These are phyloP conservation scores for Phlegmacium glaucopus DNA, from an alignment of 768 basidiomycete species.

Conservation along the genomic window DNA sequence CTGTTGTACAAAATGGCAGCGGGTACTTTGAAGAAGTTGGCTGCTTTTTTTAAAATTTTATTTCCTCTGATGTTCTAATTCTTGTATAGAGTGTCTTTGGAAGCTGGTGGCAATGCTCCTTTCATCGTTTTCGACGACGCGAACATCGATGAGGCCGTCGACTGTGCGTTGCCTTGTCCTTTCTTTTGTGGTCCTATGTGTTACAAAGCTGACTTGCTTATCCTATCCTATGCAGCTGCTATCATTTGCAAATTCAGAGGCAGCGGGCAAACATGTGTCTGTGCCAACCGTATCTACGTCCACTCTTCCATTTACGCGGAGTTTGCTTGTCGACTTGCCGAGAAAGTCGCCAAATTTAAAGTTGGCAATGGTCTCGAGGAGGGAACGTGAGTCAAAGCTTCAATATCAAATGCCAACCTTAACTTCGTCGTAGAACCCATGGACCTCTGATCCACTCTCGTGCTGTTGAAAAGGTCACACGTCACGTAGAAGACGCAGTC, in stretches of 20 bases:
- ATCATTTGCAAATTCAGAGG: conserved; percentile 77
- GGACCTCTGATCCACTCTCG: conserved; percentile 90
- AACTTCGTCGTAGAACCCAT: conserved; percentile 59
- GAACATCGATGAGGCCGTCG: conserved; percentile 87
- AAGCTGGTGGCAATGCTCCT: conserved; percentile 93
- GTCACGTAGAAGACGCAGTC: conserved; percentile 88
- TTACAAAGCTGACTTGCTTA: background rate
- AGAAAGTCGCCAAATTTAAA: conserved; percentile 79
- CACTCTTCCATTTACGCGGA: conserved; percentile 90
- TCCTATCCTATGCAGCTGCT: conserved; percentile 42
- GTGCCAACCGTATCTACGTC: conserved; percentile 90
- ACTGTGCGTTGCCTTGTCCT: conserved; percentile 42
- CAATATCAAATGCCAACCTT: background rate
- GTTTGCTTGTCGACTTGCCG: conserved; percentile 83
- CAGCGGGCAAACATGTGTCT: conserved; percentile 83
- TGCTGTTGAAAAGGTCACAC: conserved; percentile 80
- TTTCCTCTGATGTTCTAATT: background rate
- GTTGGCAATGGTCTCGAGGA: conserved; percentile 85
- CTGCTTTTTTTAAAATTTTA: conserved; percentile 1
- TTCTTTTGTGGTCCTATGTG: background rate
- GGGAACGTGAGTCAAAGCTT: conserved; percentile 58
- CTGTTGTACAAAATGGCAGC: conserved; percentile 68
- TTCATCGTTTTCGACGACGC: conserved; percentile 98
- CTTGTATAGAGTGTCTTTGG: conserved; percentile 56
- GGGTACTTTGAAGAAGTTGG: conserved; percentile 79